Evolutionary conservation across 2,329 filamentous ascomycete genomes (phyloP).

Genomic region (Penicillium sp.): DNA sequence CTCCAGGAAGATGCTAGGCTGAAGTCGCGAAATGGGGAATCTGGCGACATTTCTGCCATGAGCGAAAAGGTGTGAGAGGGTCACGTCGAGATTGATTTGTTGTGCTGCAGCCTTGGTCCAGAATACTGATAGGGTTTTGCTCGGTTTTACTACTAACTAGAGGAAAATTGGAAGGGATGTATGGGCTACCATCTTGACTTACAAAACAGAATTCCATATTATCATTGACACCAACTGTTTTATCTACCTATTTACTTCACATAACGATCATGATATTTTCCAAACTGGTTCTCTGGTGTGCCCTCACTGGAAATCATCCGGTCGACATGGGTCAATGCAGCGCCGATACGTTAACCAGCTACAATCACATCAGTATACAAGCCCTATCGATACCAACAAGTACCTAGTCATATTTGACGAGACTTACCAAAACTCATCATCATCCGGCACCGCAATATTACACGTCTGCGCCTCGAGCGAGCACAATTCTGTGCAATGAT

Average conservation of each 20-base stretch:
- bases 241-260: background rate
- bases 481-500: too few species aligned
- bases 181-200: background rate
- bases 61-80: background rate
- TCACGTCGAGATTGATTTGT: background rate
- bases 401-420: too few species aligned
- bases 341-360: too few species aligned
- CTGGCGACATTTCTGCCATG: background rate
- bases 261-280: background rate
- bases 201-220: background rate
- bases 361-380: too few species aligned
- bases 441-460: too few species aligned
- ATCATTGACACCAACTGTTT: background rate
- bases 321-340: constrained; percentile 19
- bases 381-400: too few species aligned
- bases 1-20: background rate
- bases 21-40: background rate
- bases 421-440: too few species aligned
- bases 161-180: background rate
- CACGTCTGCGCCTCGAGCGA: too few species aligned
- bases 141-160: background rate
- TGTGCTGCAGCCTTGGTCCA: background rate
- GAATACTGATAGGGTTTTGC: background rate
- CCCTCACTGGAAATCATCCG: constrained; percentile 13
- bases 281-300: background rate